Conservation (phyloP, 2,329 filamentous ascomycete species). For the Diaporthe ilicicola region DNA sequence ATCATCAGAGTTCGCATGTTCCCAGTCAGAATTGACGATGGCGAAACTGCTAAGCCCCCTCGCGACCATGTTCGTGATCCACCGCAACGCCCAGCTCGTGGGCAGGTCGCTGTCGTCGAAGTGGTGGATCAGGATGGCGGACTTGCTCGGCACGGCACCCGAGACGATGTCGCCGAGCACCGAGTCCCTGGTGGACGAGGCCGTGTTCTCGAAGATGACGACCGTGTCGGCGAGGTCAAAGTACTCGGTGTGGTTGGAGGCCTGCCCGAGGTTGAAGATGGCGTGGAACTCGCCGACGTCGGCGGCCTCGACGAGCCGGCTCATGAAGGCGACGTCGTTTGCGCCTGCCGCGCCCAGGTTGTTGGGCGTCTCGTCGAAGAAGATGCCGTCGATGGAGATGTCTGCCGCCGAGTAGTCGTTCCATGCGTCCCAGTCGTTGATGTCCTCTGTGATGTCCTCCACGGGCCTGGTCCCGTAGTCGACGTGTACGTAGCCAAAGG, state of each 20-base stretch:
- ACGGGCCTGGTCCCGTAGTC: background rate
- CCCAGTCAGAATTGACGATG: conserved; percentile 11
- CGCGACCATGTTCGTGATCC: background rate
- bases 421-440: conserved; percentile 27
- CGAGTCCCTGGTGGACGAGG: background rate
- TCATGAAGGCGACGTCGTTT: conserved; percentile 17
- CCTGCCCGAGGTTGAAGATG: conserved; percentile 27
- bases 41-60: background rate
- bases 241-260: conserved; percentile 21
- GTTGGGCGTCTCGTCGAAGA: conserved; percentile 33
- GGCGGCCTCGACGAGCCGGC: background rate
- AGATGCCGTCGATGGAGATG: conserved; percentile 29
- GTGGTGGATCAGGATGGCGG: conserved; percentile 15
- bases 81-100: background rate
- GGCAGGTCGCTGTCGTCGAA: background rate
- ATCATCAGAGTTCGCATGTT: background rate
- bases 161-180: background rate
- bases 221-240: conserved; percentile 15
- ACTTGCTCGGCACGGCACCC: background rate
- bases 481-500: conserved; percentile 24
- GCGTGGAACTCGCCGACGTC: background rate
- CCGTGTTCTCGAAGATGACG: conserved; percentile 9
- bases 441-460: background rate
- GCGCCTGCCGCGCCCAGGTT: conserved; percentile 31
- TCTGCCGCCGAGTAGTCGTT: conserved; percentile 12